A percentile compares a stretch with the other conserved stretches of the same genome.
Conservation (phyloP, 768 basidiomycete genomes). For the Lyophyllum decastes region DNA sequence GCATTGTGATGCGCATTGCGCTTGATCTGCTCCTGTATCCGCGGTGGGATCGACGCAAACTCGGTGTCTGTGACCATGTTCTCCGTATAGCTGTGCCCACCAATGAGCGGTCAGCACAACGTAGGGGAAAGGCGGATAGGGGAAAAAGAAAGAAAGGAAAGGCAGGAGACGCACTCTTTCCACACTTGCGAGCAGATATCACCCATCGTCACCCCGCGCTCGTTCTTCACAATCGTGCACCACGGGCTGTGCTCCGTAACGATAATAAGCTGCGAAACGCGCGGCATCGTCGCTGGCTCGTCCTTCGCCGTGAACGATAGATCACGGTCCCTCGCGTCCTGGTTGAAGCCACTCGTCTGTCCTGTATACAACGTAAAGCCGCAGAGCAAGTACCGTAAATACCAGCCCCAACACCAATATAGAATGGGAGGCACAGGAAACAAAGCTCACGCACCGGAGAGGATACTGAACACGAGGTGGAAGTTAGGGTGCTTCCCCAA, state of each 20-base stretch:
- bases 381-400: background rate
- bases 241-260: constrained; percentile 68
- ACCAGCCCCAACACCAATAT: background rate
- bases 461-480: constrained; percentile 72
- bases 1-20: constrained; percentile 51
- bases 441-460: constrained; percentile 48
- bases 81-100: constrained; percentile 62
- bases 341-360: constrained; percentile 62
- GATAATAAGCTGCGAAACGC: constrained; percentile 58
- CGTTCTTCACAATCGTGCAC: constrained; percentile 76
- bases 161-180: constrained; percentile 61
- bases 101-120: background rate
- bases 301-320: constrained; percentile 53
- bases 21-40: constrained; percentile 73
- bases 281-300: constrained; percentile 71
- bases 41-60: constrained; percentile 56
- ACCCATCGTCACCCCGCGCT: constrained; percentile 70
- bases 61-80: constrained; percentile 68
- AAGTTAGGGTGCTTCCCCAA: constrained; percentile 46
- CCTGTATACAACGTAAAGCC: constrained; percentile 35
- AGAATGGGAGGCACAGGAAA: background rate
- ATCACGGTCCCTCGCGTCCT: constrained; percentile 58
- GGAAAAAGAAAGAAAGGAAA: background rate
- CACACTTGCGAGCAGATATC: constrained; percentile 75
- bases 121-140: too few species aligned